Evolutionary conservation across 441 rosid species (phyloP).

Genomic region (Corymbia citriodora): DNA sequence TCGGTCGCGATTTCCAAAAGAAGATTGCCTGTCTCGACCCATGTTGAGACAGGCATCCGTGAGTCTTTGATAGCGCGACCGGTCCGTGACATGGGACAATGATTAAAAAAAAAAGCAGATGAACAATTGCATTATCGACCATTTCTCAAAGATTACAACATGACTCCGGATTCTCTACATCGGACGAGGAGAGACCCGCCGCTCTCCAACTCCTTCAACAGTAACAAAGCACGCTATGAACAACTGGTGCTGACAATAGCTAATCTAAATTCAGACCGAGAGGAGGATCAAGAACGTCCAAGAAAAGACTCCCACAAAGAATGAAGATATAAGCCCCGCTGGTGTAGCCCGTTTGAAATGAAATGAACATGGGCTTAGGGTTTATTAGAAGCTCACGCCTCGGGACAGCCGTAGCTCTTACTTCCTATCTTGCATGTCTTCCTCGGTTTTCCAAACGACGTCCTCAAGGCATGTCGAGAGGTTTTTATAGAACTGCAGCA

Average conservation of each 20-base stretch:
- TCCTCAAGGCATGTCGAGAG: slow-evolving; percentile 75
- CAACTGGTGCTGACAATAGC: background rate
- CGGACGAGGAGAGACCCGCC: background rate
- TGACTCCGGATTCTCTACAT: background rate
- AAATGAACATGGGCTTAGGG: background rate
- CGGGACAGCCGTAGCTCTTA: background rate
- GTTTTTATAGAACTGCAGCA: slow-evolving; percentile 75
- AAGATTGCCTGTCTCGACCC: background rate
- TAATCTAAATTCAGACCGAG: background rate
- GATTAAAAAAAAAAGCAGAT: background rate
- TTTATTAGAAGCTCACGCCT: background rate
- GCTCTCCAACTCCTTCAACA: background rate
- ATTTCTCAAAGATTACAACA: background rate
- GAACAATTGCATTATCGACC: background rate
- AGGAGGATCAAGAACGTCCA: background rate
- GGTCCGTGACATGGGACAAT: background rate
- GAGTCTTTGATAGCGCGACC: background rate
- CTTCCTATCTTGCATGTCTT: slow-evolving; percentile 52
- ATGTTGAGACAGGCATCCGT: background rate
- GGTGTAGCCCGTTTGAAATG: background rate
- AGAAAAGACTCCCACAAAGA: background rate
- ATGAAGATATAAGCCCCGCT: background rate
- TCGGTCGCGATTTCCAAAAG: background rate
- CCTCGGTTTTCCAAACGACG: slow-evolving; percentile 89
- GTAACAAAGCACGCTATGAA: background rate